Base-by-base conservation (phyloP, 768 basidiomycete species). In the Psilocybe cyanescens region DNA sequence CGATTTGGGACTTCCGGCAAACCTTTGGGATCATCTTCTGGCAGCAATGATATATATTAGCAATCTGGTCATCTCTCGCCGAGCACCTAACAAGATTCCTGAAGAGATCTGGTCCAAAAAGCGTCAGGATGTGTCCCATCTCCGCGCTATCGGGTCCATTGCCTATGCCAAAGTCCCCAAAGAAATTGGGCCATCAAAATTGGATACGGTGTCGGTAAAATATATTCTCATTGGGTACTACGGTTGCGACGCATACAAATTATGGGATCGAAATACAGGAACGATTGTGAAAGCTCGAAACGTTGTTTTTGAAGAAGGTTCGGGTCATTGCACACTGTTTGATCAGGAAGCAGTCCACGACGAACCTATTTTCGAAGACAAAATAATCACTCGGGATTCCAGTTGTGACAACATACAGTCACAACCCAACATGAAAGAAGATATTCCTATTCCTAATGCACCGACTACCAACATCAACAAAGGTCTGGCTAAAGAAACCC, bases 131-230 rank as follows among this genome's bases (percentile, higher is more conserved):
- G 53, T 79, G 0, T 62, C 71, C 0, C 68, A 74, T 50, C 57
- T 79, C 0, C 65, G 58, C 2, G 62, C 68, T 3, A 77, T 75
- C 50, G 74, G 78, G 24, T 75, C 72, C 39, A 61, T 55, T 1
- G 74, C 70, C 3, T 76, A 70, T 46, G 72, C 67, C 11, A 71
- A 71, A 55, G 67, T 74, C 14, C 72, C 68, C 9, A 62, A 53
- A 41, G 65, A 66, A 58, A 51, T 58, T 1, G 46, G 46, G n/a
- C 33, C 28, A 3, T 58, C 55, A 0, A 70, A 70, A 30, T 39
- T 70, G 1, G 58, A 33, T 1, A 56, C 58, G 3, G 30, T 62
- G 29, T 71, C 70, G 0, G 30, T 69, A 17, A 68, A 68, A 45
- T 63, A 58, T 16, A 48, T 54, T 6, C 11, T 74, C 41, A 53